phyloP scores from a whole-genome alignment of 108 stramenopile species.

The Aurantiochytrium sp. region DNA sequence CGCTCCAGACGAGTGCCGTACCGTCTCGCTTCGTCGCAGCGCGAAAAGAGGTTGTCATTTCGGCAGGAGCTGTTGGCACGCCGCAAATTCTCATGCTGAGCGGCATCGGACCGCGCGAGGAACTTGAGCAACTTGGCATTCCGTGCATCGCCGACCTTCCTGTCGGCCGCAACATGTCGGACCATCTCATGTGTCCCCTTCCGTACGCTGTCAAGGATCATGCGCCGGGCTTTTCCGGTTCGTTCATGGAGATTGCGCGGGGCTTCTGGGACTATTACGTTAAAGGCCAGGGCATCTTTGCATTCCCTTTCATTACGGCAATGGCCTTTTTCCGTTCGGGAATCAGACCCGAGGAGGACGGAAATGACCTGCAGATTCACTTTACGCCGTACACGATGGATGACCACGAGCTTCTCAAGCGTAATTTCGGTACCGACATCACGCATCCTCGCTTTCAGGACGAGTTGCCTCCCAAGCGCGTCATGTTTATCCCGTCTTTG shows the following conservation, averaged over 20 bases:
- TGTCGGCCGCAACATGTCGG: slow-evolving; percentile 56
- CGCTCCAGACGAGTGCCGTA: background rate
- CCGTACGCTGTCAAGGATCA: background rate
- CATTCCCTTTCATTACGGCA: background rate
- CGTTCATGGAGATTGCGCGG: background rate
- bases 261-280: background rate
- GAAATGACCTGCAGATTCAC: background rate
- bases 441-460: background rate
- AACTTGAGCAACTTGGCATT: slow-evolving; percentile 28
- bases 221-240: background rate
- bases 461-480: background rate
- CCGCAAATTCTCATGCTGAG: slow-evolving; percentile 58
- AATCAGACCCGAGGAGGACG: background rate
- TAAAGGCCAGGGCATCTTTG: background rate
- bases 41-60: slow-evolving; percentile 52
- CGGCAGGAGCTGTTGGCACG: slow-evolving; percentile 57
- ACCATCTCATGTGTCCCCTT: slow-evolving; percentile 34
- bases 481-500: background rate
- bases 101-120: slow-evolving; percentile 47
- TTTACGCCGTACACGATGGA: background rate
- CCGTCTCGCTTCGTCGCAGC: background rate
- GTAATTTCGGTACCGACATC: background rate
- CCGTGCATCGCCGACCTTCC: slow-evolving; percentile 30
- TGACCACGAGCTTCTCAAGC: background rate
- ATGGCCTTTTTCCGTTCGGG: slow-evolving; percentile 11